These are phyloP conservation scores for Pseudodiploospora longispora DNA, from an alignment of 2,329 filamentous ascomycete species.

Conservation along the genomic window DNA sequence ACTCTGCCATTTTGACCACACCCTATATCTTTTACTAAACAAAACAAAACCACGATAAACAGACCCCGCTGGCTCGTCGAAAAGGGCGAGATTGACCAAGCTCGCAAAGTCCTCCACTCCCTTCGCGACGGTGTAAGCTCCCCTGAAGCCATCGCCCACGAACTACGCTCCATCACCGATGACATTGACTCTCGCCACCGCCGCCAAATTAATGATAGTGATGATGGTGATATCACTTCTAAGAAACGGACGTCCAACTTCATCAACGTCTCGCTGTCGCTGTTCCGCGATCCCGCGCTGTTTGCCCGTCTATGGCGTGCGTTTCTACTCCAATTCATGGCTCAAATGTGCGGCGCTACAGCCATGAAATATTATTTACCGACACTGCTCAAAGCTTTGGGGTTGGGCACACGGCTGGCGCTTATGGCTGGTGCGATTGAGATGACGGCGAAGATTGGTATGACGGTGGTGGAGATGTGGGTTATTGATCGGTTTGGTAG, in stretches of 20 bases:
- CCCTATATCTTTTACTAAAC: background rate
- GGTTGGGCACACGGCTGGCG: constrained; percentile 37
- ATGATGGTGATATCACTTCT: too few species aligned
- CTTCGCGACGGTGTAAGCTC: constrained; percentile 38
- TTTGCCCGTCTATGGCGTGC: constrained; percentile 49
- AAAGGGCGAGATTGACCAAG: constrained; percentile 34
- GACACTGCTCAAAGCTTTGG: constrained; percentile 42
- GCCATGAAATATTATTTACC: constrained; percentile 55
- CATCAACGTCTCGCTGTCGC: constrained; percentile 21
- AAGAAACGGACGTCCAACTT: constrained; percentile 11
- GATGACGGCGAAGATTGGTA: constrained; percentile 48
- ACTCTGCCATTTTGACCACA: too few species aligned
- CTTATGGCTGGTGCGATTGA: constrained; percentile 48
- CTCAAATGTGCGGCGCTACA: constrained; percentile 51
- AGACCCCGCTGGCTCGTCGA: constrained; percentile 52
- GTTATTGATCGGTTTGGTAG: constrained; percentile 47
- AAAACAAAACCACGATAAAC: constrained; percentile 13
- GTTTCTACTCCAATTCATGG: constrained; percentile 50
- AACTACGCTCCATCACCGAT: constrained; percentile 38
- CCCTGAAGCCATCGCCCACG: constrained; percentile 28
- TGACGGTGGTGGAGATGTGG: constrained; percentile 48
- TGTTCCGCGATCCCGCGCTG: constrained; percentile 40
- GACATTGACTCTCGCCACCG: constrained; percentile 30
- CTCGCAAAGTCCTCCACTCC: constrained; percentile 36
- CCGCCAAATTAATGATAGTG: background rate